phyloP scores from a whole-genome alignment of 2,329 filamentous ascomycete species.

The Ambrosiella beaveri region DNA sequence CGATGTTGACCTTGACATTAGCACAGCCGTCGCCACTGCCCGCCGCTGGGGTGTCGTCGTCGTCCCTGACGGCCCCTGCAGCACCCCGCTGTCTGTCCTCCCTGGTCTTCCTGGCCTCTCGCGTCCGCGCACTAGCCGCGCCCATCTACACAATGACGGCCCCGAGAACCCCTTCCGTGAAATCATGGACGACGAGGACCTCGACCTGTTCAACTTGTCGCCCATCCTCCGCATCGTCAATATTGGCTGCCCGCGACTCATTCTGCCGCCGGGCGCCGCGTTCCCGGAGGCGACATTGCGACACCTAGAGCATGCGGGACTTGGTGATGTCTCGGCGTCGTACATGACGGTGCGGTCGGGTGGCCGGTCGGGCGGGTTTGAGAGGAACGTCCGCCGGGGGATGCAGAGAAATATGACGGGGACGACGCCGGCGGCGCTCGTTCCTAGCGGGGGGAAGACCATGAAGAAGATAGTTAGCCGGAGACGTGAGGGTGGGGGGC shows the following conservation, averaged over 20 bases:
- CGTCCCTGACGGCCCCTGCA: not conserved
- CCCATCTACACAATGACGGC: not conserved
- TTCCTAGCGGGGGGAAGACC: not conserved
- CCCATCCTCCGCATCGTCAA: constrained; percentile 3
- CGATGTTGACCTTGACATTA: constrained; percentile 8
- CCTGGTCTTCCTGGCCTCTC: not conserved
- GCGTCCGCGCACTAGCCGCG: not conserved
- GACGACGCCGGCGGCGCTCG: not conserved
- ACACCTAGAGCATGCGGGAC: constrained; percentile 4
- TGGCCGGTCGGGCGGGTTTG: not conserved
- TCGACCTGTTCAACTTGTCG: constrained; percentile 7
- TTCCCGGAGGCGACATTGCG: not conserved
- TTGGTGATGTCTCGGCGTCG: constrained; percentile 6
- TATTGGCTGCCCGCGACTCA: constrained; percentile 1
- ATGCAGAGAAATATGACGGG: not conserved
- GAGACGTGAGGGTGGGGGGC: not conserved
- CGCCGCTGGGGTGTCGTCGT: constrained; percentile 11
- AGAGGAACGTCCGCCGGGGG: not conserved
- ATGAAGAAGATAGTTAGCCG: not conserved
- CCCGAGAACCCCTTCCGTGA: constrained; percentile 9
- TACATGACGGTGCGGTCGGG: constrained; percentile 9
- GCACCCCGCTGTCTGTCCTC: not conserved
- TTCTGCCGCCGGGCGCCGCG: constrained; percentile 4
- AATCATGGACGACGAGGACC: constrained; percentile 11
- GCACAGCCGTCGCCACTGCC: constrained; percentile 5